Base-by-base conservation (phyloP, 2,329 filamentous ascomycete species). In the Diaporthe sp. region DNA sequence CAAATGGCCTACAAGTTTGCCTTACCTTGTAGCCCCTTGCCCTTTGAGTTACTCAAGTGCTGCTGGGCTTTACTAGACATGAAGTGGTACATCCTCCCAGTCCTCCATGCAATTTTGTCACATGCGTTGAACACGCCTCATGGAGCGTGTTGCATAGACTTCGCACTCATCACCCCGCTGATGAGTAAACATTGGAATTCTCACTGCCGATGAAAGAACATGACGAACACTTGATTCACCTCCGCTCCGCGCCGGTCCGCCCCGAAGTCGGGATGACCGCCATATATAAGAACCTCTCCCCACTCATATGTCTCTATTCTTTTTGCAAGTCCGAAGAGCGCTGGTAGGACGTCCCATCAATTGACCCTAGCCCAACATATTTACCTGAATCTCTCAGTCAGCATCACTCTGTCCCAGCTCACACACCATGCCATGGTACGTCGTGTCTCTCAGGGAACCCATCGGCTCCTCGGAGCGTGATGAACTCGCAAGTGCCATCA, bases 401-500 rank as follows among this genome's bases (percentile, higher is more conserved):
- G 25, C 44, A 10, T 8, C 19, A n/a, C 42, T 22, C 25, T 9
- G 39, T 25, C 61, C 17, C 15, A 22, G 25, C 17, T 65, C 42
- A 49, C 15, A 31, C 25, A 10, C 42, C 19, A 74, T 74, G 72
- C 53, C 72, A 22, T 71, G 53, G 62, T 74, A 74, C 46, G 31
- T 62, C n/a, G 53, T 74, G n/a, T 61, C 46, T 7, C 44, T 53
- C 15, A 31, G 39, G 37, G 44, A 44, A 15, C 55, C 73, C 49
- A 58, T 71, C 57, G 62, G 42, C 31, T 37, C 42, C 37, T 51
- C 44, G 17, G 42, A 74, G 55, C 62, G 62, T 10, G 73, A 74
- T 61, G 62, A 42, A 34, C 53, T 74, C 55, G 73, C 73, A 39
- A n/a, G 44, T 39, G 55, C 65, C n/a, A 71, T 74, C 31, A 74